Conservation (phyloP, 768 basidiomycete species). For the Naganishia vishniacii region DNA sequence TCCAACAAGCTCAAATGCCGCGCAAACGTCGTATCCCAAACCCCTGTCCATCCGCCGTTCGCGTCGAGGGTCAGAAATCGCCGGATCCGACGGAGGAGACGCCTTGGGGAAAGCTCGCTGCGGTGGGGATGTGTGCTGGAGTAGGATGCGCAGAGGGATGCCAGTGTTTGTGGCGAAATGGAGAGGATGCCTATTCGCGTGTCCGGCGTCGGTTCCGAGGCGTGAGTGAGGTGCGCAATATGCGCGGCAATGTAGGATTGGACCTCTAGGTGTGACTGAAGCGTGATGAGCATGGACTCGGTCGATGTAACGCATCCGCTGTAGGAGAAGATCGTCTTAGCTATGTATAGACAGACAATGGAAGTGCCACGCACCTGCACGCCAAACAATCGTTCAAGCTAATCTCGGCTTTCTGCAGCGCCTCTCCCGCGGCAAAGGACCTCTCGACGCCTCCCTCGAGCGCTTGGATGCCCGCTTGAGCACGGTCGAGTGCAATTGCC, state of each 20-base stretch:
- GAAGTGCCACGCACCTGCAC: constrained; percentile 65
- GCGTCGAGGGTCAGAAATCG: constrained; percentile 38
- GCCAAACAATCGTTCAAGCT: constrained; percentile 96
- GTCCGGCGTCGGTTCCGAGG: constrained; percentile 41
- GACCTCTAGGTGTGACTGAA: constrained; percentile 92
- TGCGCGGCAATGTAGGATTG: constrained; percentile 60
- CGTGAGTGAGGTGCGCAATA: not conserved
- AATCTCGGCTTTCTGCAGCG: constrained; percentile 84
- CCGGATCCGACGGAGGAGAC: constrained; percentile 56
- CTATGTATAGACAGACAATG: not conserved
- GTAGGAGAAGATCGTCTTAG: constrained; percentile 11
- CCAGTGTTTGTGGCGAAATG: constrained; percentile 81
- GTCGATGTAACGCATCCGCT: constrained; percentile 99
- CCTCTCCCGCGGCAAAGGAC: constrained; percentile 20
- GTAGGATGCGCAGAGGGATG: constrained; percentile 64
- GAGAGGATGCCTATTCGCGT: constrained; percentile 68
- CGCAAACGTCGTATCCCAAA: constrained; percentile 92
- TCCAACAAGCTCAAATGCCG: constrained; percentile 78
- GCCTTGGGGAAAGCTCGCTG: not conserved
- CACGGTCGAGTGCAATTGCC: not conserved
- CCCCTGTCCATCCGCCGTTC: constrained; percentile 47
- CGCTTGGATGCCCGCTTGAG: not conserved
- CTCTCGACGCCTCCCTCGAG: constrained; percentile 7
- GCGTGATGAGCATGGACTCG: constrained; percentile 90
- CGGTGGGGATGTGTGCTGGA: not conserved